phyloP scores from a whole-genome alignment of 768 basidiomycete species.

The Lentinus brumalis region DNA sequence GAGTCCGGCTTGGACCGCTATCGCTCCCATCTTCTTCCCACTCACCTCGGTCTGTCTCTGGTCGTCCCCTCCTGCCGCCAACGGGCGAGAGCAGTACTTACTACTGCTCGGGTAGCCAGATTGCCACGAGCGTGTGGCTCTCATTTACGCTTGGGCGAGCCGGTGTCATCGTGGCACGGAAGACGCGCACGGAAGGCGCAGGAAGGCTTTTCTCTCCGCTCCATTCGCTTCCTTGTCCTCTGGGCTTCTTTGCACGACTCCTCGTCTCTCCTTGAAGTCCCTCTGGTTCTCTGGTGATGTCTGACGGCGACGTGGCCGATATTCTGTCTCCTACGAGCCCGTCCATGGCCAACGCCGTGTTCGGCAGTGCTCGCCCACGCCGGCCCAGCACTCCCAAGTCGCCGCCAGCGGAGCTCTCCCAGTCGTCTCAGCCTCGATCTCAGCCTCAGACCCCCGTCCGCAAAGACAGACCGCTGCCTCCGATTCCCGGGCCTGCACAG shows the following conservation, averaged over 20 bases:
- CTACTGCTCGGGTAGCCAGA: too few relatives aligned
- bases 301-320: conserved; percentile 8
- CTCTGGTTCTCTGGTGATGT: neutral
- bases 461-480: conserved; percentile 4
- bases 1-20: neutral
- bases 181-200: neutral
- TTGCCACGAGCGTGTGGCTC: neutral
- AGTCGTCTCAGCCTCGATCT: neutral
- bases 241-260: neutral
- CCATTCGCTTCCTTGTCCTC: neutral
- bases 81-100: too few relatives aligned
- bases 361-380: conserved; percentile 25
- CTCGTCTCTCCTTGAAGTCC: neutral
- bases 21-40: too few relatives aligned
- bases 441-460: conserved; percentile 8
- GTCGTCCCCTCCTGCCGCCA: too few relatives aligned
- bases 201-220: neutral
- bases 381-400: conserved; percentile 19
- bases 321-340: conserved; percentile 20
- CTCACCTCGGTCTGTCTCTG: too few relatives aligned
- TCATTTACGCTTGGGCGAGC: conserved; percentile 8
- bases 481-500: neutral
- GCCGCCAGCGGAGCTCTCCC: conserved; percentile 3
- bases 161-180: conserved; percentile 6
- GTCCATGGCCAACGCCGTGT: conserved; percentile 19